Evolutionary conservation across 179 eudicot genomes (phyloP), one percentile per base, ranked within the genome.

Genomic region (Heliamphora pulchella): DNA sequence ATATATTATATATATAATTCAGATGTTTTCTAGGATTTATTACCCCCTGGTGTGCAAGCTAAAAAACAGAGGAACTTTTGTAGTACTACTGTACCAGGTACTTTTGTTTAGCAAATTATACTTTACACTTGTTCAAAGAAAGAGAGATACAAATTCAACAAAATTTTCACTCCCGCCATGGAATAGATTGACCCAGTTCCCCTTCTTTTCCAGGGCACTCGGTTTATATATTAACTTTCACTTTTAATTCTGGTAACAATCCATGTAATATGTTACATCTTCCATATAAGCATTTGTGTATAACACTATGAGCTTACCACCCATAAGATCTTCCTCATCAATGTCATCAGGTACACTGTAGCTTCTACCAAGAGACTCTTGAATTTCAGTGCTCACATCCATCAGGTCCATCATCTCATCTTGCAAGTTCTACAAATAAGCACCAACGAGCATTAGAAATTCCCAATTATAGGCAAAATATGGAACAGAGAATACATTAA

Each of bases 341-440:
- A 96, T 87, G 82, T 94, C 98, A 79, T 96, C 98, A 65, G 99
- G 99, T 47, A 94, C 94, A 85, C 74, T 89, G 81, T 94, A 96
- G 88, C 92, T 96, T 87, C 99, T 87, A 75, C 98, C 98, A 79
- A 96, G 96, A 66, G 97, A 90, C 83, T 96, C 99, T 88, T 94
- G 98, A 80, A 96, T 94, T 84, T 96, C 99, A 86, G 78, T 88
- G 85, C 98, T 96, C 88, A 94, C 92, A 85, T 94, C 99, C 93
- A 96, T 89, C 85, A 96, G 86, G 88, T 96, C 99, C 91, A 86
- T 84, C 98, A 96, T 96, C 74, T 96, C 99, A 87, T 96, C 99
- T 96, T 96, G 99, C 80, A 96, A 78, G 85, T 90, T 96, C 99
- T 96, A 79, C 83, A 86, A 11, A 83, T 44, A 64, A 79, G 54